These are phyloP conservation scores for Magnolia officinalis DNA, from an alignment of 164 flowering plant species.

Conservation along the genomic window DNA sequence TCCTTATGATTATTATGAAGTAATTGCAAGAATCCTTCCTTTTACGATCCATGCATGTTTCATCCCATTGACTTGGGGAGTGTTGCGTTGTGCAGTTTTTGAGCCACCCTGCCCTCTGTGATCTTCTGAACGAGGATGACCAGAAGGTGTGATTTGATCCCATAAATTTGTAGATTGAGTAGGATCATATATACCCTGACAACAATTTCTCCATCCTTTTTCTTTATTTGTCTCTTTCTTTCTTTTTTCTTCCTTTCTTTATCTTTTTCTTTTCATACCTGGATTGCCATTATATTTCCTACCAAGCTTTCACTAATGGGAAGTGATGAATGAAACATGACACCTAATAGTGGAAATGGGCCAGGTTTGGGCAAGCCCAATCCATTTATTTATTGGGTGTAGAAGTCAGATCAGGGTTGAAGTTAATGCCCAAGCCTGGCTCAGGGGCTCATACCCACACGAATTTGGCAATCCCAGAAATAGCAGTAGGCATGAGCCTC, in stretches of 20 bases:
- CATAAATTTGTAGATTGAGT: background rate
- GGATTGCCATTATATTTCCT: background rate
- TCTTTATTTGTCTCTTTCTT: background rate
- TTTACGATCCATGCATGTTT: background rate
- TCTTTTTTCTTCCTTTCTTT: background rate
- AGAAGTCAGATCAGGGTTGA: too few relatives aligned
- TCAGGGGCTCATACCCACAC: background rate
- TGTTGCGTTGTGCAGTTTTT: constrained; percentile 30
- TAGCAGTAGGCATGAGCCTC: background rate
- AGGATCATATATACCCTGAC: background rate
- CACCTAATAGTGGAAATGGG: background rate
- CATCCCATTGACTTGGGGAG: background rate
- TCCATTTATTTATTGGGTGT: too few relatives aligned
- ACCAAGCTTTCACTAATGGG: background rate
- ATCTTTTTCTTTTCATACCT: background rate
- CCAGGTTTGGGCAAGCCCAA: background rate
- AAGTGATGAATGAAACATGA: background rate
- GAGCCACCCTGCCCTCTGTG: constrained; percentile 48
- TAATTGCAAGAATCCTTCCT: background rate
- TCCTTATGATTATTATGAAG: background rate
- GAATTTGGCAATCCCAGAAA: background rate
- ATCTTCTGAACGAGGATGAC: constrained; percentile 43
- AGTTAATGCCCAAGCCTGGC: background rate
- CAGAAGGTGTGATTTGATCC: constrained; percentile 33
- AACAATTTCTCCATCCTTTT: background rate